Conservation (phyloP, 1,139 yeast species). For the Torulaspora globosa region DNA sequence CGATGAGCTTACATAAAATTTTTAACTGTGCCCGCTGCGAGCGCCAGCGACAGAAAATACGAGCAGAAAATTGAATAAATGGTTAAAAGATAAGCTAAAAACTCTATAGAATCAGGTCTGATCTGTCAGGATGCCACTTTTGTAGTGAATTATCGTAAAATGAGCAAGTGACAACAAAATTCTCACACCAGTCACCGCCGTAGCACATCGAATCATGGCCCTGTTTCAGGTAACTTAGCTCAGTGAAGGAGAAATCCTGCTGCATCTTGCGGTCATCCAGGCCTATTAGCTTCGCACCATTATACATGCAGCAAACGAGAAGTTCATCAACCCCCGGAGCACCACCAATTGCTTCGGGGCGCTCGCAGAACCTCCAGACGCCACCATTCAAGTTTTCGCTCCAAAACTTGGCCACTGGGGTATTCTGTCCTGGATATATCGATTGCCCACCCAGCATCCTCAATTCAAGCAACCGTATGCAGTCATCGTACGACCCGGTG, state of each 20-base stretch:
- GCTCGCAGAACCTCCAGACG: slow-evolving; percentile 84
- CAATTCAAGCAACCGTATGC: slow-evolving; percentile 63
- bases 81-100: not conserved
- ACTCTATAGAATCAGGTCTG: not conserved
- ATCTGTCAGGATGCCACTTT: slow-evolving; percentile 49
- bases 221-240: slow-evolving; percentile 49
- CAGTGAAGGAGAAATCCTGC: slow-evolving; percentile 35
- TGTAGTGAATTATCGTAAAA: slow-evolving; percentile 85
- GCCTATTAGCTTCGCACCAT: slow-evolving; percentile 71
- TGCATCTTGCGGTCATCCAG: slow-evolving; percentile 28
- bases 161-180: slow-evolving; percentile 71
- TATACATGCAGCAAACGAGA: slow-evolving; percentile 89
- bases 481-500: slow-evolving; percentile 94
- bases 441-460: slow-evolving; percentile 42
- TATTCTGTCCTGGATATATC: slow-evolving; percentile 33
- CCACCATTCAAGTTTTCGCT: slow-evolving; percentile 76
- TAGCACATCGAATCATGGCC: slow-evolving; percentile 92
- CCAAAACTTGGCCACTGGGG: slow-evolving; percentile 29
- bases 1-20: slow-evolving; percentile 18
- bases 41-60: slow-evolving; percentile 2
- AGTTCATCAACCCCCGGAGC: slow-evolving; percentile 39
- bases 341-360: slow-evolving; percentile 37
- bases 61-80: not conserved
- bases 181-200: slow-evolving; percentile 81
- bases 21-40: slow-evolving; percentile 1